phyloP scores from a whole-genome alignment of 1,139 yeast species.

The Suhomyces ambrosiae region DNA sequence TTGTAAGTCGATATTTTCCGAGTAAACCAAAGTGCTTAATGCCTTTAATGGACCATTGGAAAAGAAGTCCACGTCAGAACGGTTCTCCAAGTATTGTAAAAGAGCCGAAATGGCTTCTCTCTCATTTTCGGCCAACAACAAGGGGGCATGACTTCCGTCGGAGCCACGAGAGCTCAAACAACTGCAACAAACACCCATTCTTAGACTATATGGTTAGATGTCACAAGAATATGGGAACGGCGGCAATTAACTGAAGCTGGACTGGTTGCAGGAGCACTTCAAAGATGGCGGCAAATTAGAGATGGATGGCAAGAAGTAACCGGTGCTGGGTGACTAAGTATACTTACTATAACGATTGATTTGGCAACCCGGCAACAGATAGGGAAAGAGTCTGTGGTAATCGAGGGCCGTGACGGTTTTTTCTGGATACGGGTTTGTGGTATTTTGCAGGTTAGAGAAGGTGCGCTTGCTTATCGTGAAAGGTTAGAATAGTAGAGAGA shows the following conservation, averaged over 20 bases:
- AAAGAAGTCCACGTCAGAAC: constrained; percentile 86
- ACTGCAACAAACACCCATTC: constrained; percentile 72
- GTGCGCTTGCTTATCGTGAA: neutral
- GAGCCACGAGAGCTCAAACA: constrained; percentile 46
- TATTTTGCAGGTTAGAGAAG: neutral
- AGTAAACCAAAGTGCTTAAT: constrained; percentile 86
- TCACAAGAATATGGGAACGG: neutral
- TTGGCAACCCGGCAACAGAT: neutral
- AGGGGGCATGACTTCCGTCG: constrained; percentile 65
- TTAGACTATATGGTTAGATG: neutral
- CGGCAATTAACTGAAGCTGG: neutral
- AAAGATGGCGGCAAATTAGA: neutral
- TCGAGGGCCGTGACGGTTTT: neutral
- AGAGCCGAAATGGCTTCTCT: constrained; percentile 93
- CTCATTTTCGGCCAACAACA: constrained; percentile 90
- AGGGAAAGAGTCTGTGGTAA: neutral
- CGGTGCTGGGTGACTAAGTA: too few relatives aligned
- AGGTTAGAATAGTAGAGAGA: neutral
- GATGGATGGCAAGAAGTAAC: too few relatives aligned
- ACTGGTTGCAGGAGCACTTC: neutral
- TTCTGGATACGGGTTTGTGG: neutral
- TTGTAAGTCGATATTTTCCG: constrained; percentile 92
- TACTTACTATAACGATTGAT: neutral
- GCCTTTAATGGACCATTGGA: constrained; percentile 90
- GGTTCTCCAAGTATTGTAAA: constrained; percentile 83